These are phyloP conservation scores for Theobroma cacao DNA, from an alignment of 345 rosid genomes.

Conservation along the genomic window DNA sequence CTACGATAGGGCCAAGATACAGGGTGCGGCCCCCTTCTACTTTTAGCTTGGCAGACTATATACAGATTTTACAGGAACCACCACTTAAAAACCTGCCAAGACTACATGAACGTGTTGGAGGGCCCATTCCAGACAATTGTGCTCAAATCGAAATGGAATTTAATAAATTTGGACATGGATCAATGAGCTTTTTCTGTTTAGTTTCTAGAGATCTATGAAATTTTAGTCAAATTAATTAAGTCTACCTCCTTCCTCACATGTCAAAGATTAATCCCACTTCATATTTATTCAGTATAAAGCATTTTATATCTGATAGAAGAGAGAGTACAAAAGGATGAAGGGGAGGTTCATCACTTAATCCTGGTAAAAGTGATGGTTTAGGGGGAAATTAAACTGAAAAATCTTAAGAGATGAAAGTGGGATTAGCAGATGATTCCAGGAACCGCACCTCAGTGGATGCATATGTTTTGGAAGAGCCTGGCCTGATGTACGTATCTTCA, in stretches of 20 bases:
- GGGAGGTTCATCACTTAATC: background rate
- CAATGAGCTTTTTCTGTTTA: background rate
- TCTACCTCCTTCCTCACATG: background rate
- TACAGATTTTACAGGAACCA: background rate
- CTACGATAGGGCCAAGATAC: background rate
- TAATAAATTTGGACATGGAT: background rate
- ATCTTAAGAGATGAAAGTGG: background rate
- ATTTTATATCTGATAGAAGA: background rate
- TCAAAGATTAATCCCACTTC: background rate
- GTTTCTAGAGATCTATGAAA: background rate
- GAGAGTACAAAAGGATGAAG: background rate
- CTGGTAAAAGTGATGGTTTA: background rate
- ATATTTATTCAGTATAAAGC: background rate
- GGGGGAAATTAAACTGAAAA: background rate
- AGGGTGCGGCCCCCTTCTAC: background rate
- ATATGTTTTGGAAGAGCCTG: slow-evolving; percentile 2
- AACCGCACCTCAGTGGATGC: background rate
- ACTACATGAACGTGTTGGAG: background rate
- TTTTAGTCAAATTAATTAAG: background rate
- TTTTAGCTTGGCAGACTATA: background rate
- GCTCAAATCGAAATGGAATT: background rate
- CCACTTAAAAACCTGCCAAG: background rate
- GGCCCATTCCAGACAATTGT: background rate
- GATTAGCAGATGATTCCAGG: background rate
- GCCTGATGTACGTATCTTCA: background rate